Conservation (phyloP, 345 rosid species). For the Populus ilicifolia region DNA sequence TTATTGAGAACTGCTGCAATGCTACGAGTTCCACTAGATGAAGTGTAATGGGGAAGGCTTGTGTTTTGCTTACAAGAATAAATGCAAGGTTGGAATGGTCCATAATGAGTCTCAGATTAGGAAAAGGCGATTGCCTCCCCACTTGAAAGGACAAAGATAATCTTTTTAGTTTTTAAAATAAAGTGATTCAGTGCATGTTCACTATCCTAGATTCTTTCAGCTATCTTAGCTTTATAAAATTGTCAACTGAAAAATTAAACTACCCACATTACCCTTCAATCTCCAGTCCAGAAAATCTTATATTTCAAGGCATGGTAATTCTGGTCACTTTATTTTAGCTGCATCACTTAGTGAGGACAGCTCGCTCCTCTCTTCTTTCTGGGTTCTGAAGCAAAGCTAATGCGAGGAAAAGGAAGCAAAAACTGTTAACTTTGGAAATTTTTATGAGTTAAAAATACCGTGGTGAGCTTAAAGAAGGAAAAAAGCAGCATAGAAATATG, state of each 20-base stretch:
- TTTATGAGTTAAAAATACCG: slow-evolving; percentile 10
- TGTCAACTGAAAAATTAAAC: neutral
- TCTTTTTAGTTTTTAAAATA: slow-evolving; percentile 14
- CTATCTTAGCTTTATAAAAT: neutral
- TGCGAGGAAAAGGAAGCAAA: neutral
- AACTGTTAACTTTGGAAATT: neutral
- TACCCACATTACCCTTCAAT: neutral
- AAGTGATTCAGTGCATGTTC: neutral
- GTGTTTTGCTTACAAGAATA: slow-evolving; percentile 2
- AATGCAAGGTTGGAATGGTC: slow-evolving; percentile 2
- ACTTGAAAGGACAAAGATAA: slow-evolving; percentile 24
- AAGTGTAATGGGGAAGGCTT: neutral
- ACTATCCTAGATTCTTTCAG: slow-evolving; percentile 7
- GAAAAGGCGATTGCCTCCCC: slow-evolving; percentile 16
- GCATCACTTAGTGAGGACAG: slow-evolving; percentile 1
- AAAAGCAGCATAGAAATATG: slow-evolving; percentile 11
- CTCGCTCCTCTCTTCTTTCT: slow-evolving; percentile 8
- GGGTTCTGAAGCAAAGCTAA: slow-evolving; percentile 8
- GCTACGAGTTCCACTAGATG: neutral
- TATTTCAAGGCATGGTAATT: neutral
- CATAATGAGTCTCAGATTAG: neutral
- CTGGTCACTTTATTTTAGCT: neutral
- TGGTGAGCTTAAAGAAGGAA: slow-evolving; percentile 23
- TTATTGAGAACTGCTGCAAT: neutral
- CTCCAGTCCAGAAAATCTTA: neutral